phyloP scores from a whole-genome alignment of 208 protist species.

The Leishmania major region DNA sequence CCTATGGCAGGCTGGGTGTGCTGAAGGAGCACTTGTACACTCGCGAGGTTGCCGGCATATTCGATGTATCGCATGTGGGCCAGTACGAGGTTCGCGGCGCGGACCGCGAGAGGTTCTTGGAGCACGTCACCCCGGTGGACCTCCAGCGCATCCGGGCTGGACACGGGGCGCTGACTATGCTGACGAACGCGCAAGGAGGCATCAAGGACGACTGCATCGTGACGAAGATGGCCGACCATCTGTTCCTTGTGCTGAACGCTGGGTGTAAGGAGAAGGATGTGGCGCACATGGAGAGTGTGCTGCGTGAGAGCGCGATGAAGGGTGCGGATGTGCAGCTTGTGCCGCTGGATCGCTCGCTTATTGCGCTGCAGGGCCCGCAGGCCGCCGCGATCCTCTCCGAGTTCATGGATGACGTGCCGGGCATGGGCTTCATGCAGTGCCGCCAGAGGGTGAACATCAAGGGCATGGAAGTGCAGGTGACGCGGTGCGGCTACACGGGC shows the following conservation, averaged over 20 bases:
- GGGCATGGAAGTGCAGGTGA: conserved; percentile 59
- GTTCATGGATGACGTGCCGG: conserved; percentile 29
- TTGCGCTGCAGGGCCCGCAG: conserved; percentile 95
- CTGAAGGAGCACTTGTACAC: conserved; percentile 92
- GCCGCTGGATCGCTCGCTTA: conserved; percentile 71
- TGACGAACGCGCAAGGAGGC: conserved; percentile 94
- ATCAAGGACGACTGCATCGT: conserved; percentile 97
- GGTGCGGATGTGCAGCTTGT: conserved; percentile 84
- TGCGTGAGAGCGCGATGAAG: conserved; percentile 44
- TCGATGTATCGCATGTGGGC: conserved; percentile 98
- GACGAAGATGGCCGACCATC: conserved; percentile 83
- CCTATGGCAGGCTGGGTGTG: conserved; percentile 86
- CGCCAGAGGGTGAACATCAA: conserved; percentile 46
- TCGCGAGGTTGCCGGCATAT: conserved; percentile 87
- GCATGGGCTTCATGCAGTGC: conserved; percentile 89
- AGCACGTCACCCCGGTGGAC: conserved; percentile 90
- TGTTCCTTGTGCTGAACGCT: conserved; percentile 97
- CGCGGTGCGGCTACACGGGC: conserved; percentile 98
- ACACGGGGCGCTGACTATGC: conserved; percentile 80
- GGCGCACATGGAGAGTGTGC: conserved; percentile 64
- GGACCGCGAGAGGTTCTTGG: conserved; percentile 93
- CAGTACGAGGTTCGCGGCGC: conserved; percentile 91
- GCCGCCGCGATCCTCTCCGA: conserved; percentile 63
- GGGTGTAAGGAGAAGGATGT: conserved; percentile 96
- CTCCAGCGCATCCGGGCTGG: conserved; percentile 47